These are phyloP conservation scores for Excoecaria cochinchinensis DNA, from an alignment of 345 rosid species.

Conservation along the genomic window DNA sequence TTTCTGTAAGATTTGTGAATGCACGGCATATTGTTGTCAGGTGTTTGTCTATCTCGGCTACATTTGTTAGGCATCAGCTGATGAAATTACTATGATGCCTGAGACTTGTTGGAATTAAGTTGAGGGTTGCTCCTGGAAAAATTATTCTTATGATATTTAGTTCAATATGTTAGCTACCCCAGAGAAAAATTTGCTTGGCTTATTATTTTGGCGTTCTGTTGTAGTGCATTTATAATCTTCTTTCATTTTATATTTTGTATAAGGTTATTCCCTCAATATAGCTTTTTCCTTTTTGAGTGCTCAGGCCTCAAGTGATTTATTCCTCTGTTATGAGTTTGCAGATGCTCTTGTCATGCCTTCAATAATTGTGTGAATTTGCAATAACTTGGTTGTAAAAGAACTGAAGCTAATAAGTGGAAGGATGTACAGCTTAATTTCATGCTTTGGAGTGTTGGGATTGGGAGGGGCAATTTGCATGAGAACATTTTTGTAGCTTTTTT, in stretches of 20 bases:
- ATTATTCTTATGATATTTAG: background rate
- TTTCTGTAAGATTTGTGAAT: background rate
- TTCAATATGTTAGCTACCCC: background rate
- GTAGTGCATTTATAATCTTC: background rate
- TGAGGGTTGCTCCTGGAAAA: background rate
- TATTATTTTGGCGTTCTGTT: background rate
- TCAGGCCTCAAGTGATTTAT: background rate
- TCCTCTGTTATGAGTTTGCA: background rate
- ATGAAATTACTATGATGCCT: background rate
- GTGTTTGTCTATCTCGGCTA: background rate
- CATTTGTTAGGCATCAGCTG: background rate
- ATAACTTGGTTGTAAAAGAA: background rate
- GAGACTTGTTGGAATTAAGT: background rate
- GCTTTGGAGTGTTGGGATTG: background rate
- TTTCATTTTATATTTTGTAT: background rate
- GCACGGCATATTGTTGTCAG: background rate
- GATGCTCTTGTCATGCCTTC: background rate
- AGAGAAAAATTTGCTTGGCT: background rate
- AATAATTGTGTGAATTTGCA: background rate
- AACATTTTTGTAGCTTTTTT: background rate
- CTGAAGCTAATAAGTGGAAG: background rate
- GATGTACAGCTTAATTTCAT: background rate
- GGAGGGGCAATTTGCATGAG: too few relatives aligned
- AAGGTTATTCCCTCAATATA: constrained; percentile 1
- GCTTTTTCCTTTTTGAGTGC: background rate